phyloP scores from a whole-genome alignment of 768 basidiomycete species.

The Suillus luteus region DNA sequence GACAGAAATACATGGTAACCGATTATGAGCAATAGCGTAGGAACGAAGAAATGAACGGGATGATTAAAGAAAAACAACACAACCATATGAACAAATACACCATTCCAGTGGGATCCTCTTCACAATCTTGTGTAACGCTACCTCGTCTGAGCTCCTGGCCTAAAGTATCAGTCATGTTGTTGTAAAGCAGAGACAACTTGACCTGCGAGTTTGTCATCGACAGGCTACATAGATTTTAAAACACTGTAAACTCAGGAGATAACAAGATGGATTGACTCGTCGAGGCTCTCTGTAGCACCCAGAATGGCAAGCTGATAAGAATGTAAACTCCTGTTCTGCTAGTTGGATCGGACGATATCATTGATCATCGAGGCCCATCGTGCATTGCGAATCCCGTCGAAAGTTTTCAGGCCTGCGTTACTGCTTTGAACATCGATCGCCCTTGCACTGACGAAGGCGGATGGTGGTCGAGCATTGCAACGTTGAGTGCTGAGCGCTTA shows the following conservation, averaged over 20 bases:
- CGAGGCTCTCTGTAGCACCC: slow-evolving; percentile 16
- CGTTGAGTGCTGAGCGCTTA: neutral
- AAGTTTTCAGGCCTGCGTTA: neutral
- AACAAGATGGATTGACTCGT: slow-evolving; percentile 25
- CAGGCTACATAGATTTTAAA: slow-evolving; percentile 25
- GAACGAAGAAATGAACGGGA: no score
- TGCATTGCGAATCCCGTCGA: slow-evolving; percentile 11
- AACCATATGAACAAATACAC: neutral
- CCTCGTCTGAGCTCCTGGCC: no score
- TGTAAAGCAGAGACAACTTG: neutral
- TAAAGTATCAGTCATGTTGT: neutral
- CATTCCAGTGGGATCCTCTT: neutral
- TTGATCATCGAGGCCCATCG: neutral
- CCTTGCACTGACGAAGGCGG: neutral
- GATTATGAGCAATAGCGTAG: no score
- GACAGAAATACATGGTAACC: no score
- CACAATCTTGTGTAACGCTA: no score
- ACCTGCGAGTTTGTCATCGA: slow-evolving; percentile 3
- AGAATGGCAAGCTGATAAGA: slow-evolving; percentile 26
- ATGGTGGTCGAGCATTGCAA: neutral
- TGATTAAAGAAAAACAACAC: no score
- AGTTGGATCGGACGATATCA: slow-evolving; percentile 4
- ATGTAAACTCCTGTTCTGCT: slow-evolving; percentile 7
- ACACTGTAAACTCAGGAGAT: slow-evolving; percentile 24
- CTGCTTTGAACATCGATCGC: neutral